A percentile compares a stretch with the other conserved stretches of the same genome.
Evolutionary conservation across 805 yeast species (phyloP).

Genomic region (Ogataea sp.): DNA sequence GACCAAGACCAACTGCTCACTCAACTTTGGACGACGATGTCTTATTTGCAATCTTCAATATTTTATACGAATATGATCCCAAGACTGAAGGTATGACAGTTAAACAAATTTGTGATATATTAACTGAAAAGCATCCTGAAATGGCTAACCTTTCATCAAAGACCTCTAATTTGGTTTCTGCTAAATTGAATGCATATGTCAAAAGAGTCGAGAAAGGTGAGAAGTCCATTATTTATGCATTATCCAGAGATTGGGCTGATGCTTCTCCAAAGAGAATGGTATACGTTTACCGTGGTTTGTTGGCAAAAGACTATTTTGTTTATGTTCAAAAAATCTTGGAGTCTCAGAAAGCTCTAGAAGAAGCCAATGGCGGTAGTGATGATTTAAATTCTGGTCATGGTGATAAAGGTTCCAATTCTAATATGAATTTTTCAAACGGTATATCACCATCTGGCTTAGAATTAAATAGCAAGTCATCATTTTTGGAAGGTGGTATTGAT

Average conservation of each 20-base stretch:
- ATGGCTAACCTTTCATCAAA: slow-evolving; percentile 77
- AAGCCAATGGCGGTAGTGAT: slow-evolving; percentile 10
- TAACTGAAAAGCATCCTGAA: slow-evolving; percentile 69
- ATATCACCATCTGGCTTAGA: slow-evolving; percentile 22
- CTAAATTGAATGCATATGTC: slow-evolving; percentile 78
- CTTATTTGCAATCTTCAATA: slow-evolving; percentile 64
- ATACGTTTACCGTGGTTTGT: slow-evolving; percentile 72
- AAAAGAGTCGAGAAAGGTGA: slow-evolving; percentile 83
- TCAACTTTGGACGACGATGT: slow-evolving; percentile 68
- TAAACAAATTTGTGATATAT: slow-evolving; percentile 73
- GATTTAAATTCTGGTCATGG: not conserved
- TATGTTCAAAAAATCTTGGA: slow-evolving; percentile 64
- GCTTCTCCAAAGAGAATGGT: slow-evolving; percentile 87
- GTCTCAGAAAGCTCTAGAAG: slow-evolving; percentile 30
- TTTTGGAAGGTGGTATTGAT: slow-evolving; percentile 23
- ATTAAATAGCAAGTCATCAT: slow-evolving; percentile 18
- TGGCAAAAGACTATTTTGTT: slow-evolving; percentile 66
- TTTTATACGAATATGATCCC: slow-evolving; percentile 60
- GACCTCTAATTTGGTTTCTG: slow-evolving; percentile 73
- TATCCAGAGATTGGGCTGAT: slow-evolving; percentile 86
- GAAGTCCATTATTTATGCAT: slow-evolving; percentile 58
- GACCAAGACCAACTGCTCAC: slow-evolving; percentile 65
- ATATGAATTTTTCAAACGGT: slow-evolving; percentile 5
- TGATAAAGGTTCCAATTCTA: not conserved
- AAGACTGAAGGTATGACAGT: slow-evolving; percentile 82